Evolutionary conservation across 805 yeast genomes (phyloP).

Genomic region (Starmerella asiatica): DNA sequence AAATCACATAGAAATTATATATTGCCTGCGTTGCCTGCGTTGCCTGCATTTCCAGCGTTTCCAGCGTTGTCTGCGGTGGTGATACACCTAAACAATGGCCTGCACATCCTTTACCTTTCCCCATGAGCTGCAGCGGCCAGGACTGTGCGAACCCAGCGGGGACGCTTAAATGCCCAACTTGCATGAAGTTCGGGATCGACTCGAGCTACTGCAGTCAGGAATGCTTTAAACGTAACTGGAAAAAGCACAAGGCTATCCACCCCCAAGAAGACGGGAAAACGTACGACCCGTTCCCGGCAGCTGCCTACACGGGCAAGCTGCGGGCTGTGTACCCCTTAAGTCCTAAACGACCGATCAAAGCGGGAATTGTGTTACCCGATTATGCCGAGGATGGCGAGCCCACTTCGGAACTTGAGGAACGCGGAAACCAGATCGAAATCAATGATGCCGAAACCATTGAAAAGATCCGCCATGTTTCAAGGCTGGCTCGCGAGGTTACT

Average conservation of each 20-base stretch:
- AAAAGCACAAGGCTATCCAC: constrained; percentile 60
- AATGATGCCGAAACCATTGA: constrained; percentile 56
- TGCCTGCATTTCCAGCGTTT: too few relatives aligned
- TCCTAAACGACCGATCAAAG: constrained; percentile 59
- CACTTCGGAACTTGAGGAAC: constrained; percentile 52
- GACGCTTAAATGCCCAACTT: constrained; percentile 75
- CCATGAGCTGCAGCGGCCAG: constrained; percentile 50
- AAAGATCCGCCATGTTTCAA: constrained; percentile 61
- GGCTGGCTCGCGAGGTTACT: constrained; percentile 71
- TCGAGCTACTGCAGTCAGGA: constrained; percentile 66
- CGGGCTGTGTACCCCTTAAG: constrained; percentile 73
- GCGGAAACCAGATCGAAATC: constrained; percentile 43
- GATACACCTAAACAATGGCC: too few relatives aligned
- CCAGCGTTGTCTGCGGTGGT: too few relatives aligned
- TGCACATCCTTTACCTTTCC: too few relatives aligned
- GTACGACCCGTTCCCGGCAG: constrained; percentile 80
- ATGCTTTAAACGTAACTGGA: constrained; percentile 56
- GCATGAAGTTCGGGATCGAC: constrained; percentile 56
- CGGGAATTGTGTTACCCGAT: constrained; percentile 61
- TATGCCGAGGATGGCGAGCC: constrained; percentile 76
- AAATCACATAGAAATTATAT: too few relatives aligned
- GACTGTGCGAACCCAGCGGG: constrained; percentile 81
- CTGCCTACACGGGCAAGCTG: constrained; percentile 56
- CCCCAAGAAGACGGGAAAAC: constrained; percentile 33
- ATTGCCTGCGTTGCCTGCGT: too few relatives aligned